Evolutionary conservation across 2,329 filamentous ascomycete species (phyloP).

Genomic region (Alternaria postmessia): DNA sequence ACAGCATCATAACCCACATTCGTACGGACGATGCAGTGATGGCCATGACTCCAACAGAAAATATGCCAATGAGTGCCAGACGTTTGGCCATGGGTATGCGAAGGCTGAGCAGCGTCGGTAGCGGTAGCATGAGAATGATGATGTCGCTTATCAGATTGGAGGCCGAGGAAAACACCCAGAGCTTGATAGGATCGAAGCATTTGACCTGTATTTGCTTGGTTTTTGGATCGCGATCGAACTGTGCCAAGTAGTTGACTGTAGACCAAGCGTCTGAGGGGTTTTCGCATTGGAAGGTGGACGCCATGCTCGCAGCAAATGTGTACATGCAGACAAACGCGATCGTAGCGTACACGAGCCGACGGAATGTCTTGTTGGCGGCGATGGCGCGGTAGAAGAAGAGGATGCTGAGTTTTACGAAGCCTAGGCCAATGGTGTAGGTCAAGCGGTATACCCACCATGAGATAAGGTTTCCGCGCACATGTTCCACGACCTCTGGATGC

Average conservation of each 20-base stretch:
- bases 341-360: slow-evolving; percentile 38
- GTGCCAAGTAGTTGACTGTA: slow-evolving; percentile 38
- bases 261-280: slow-evolving; percentile 41
- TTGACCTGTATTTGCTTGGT: slow-evolving; percentile 29
- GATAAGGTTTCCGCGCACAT: slow-evolving; percentile 40
- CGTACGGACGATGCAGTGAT: slow-evolving; percentile 48
- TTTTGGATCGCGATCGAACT: slow-evolving; percentile 37
- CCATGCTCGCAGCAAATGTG: slow-evolving; percentile 39
- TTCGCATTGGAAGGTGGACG: slow-evolving; percentile 44
- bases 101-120: slow-evolving; percentile 57
- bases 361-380: slow-evolving; percentile 44
- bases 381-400: slow-evolving; percentile 49
- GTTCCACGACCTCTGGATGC: slow-evolving; percentile 30
- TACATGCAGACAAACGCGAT: slow-evolving; percentile 45
- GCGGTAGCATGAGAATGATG: slow-evolving; percentile 55
- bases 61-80: slow-evolving; percentile 57
- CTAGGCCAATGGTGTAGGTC: slow-evolving; percentile 39
- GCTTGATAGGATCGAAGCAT: slow-evolving; percentile 44
- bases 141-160: slow-evolving; percentile 55
- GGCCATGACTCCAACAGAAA: slow-evolving; percentile 47
- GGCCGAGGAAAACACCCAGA: slow-evolving; percentile 49
- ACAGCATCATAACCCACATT: slow-evolving; percentile 49
- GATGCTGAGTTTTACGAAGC: slow-evolving; percentile 45
- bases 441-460: slow-evolving; percentile 49
- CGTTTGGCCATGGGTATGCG: slow-evolving; percentile 61